A percentile compares a stretch with the other conserved stretches of the same genome.
Evolutionary conservation across 2,329 filamentous ascomycete genomes (phyloP).

Genomic region (Colletotrichum sp.): DNA sequence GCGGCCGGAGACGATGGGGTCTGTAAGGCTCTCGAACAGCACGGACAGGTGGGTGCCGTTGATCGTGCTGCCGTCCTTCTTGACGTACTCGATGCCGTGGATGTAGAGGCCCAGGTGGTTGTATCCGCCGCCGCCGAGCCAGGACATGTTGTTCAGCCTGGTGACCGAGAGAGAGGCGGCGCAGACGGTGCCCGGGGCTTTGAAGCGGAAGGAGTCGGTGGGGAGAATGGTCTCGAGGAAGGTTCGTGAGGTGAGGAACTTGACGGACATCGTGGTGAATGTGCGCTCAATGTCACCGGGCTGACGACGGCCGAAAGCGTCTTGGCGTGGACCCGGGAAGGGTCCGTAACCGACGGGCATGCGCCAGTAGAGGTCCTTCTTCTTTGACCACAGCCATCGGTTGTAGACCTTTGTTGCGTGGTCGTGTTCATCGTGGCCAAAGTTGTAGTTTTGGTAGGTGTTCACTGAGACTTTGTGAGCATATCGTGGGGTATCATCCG

Average conservation of each 20-base stretch:
- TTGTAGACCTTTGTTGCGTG: constrained; percentile 55
- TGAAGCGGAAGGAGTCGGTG: constrained; percentile 44
- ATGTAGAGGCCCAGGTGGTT: constrained; percentile 64
- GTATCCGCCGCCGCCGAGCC: constrained; percentile 67
- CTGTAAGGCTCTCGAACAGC: constrained; percentile 62
- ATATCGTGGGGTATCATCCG: too few species aligned
- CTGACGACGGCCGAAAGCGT: constrained; percentile 8
- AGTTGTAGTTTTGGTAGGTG: constrained; percentile 54
- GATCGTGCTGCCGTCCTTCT: constrained; percentile 50
- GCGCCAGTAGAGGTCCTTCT: constrained; percentile 43
- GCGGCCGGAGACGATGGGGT: constrained; percentile 64
- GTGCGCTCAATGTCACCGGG: constrained; percentile 29
- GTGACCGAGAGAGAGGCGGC: constrained; percentile 47
- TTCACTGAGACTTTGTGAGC: constrained; percentile 30
- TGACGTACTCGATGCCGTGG: constrained; percentile 64
- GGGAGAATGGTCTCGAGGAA: constrained; percentile 55
- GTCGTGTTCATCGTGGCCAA: constrained; percentile 64
- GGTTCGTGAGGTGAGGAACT: constrained; percentile 55
- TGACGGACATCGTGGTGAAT: constrained; percentile 51
- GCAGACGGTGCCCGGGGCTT: constrained; percentile 45
- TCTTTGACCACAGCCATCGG: constrained; percentile 49
- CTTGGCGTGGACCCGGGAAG: constrained; percentile 41
- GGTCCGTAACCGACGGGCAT: constrained; percentile 52
- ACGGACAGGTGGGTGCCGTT: constrained; percentile 61
- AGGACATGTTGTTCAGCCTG: constrained; percentile 56